Conservation (phyloP, 257 asterid genomes). For the Leptodermis oblonga region DNA sequence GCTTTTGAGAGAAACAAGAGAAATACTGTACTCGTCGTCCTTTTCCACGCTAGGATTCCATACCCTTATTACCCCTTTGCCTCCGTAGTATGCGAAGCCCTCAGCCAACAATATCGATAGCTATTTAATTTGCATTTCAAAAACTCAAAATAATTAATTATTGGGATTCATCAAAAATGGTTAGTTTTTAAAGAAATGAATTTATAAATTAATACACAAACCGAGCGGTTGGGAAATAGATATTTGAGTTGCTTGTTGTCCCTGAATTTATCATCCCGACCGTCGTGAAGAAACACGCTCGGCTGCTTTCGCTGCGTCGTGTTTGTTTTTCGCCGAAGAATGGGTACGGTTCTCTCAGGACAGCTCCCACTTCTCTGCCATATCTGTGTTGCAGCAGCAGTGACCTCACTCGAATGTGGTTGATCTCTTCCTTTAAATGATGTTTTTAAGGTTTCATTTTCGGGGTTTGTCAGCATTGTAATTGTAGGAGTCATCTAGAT, state of each 20-base stretch:
- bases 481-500: constrained; percentile 43
- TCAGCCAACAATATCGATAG: constrained; percentile 45
- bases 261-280: constrained; percentile 7
- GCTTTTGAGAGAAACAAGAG: constrained; percentile 44
- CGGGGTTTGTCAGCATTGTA: constrained; percentile 5
- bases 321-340: constrained; percentile 25
- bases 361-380: constrained; percentile 72
- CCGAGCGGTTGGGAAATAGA: constrained; percentile 45
- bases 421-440: background rate
- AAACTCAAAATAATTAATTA: background rate
- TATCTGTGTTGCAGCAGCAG: constrained; percentile 29
- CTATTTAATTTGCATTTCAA: constrained; percentile 27
- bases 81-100: constrained; percentile 58
- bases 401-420: background rate
- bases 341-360: constrained; percentile 64
- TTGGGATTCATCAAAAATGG: no score
- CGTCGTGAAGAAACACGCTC: background rate
- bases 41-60: constrained; percentile 52
- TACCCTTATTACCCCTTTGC: constrained; percentile 55
- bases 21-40: constrained; percentile 60
- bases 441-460: background rate
- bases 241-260: constrained; percentile 23
- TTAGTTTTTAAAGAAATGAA: background rate
- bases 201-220: no score
- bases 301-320: constrained; percentile 18